Base-by-base conservation (phyloP, 202 grass and related monocot genomes). In the Bolboschoenoplectus hybrid region DNA sequence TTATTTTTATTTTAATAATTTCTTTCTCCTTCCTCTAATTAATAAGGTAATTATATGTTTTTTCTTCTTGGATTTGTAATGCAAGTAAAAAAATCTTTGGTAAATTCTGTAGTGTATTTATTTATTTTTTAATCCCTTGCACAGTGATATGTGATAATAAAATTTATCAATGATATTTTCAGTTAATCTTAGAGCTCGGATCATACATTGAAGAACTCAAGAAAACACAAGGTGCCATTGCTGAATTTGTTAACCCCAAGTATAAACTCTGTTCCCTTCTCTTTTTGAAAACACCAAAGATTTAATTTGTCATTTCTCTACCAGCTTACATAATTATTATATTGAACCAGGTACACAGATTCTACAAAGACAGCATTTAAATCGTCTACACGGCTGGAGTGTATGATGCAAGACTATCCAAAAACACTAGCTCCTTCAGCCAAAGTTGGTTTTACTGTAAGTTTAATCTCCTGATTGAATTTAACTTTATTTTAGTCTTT, bases 381-480 rank as follows among this genome's bases (percentile, higher is more conserved):
- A 85, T 95, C 96, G 1, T 94, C 96, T 46, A 98, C 96, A 85
- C 91, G 96, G 57, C 82, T 98, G 79, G 96, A 98, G 71, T 98
- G 96, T 84, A 98, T 98, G 96, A 98, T 98, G 93, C 96, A 98
- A 91, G 96, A 98, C 81, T 98, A 98, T 89, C 96, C 96, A 82
- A 98, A 98, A 86, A 94, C 93, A 63, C 51, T 98, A 45, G 86
- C 90, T 81, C 90, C 96, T 32, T 91, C 87, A 35, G 88, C 91
- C 63, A 98, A 89, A 86, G 96, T 98, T 92, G 96, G 96, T 61
- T 98, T 98, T 86, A 98, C 96, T 66, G 96, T 98, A 92, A 90
- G 79, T 82, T 9, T 19, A 45, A 17, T 38, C 12, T 52, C 67
- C 8, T 20, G 35, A 79, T 40, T 79, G 14, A 57, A 41, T 64